Conservation (phyloP, 176 grass and related monocot species). For the Triticum urartu region DNA sequence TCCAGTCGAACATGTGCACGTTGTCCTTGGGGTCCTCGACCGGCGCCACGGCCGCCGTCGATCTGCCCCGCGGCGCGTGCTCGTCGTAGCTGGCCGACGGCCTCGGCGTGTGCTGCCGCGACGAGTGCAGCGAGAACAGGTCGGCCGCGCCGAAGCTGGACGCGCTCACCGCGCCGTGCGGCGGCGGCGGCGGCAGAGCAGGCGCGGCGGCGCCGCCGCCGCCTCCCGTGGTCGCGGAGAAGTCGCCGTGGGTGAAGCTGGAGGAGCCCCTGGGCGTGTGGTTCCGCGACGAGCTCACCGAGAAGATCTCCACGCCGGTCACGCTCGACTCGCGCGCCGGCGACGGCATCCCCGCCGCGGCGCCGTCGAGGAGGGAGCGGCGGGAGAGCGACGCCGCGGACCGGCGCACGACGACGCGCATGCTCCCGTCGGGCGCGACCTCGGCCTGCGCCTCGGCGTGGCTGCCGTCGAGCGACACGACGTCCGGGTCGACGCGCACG, state of each 20-base stretch:
- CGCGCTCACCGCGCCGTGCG: constrained; percentile 10
- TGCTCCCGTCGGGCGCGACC: constrained; percentile 29
- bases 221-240: constrained; percentile 30
- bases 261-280: constrained; percentile 71
- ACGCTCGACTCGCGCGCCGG: constrained; percentile 47
- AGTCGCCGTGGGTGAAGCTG: constrained; percentile 58
- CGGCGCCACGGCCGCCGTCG: constrained; percentile 30
- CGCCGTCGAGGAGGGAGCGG: background rate
- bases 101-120: constrained; percentile 48
- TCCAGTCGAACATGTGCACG: constrained; percentile 71
- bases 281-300: constrained; percentile 71
- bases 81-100: constrained; percentile 47
- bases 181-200: background rate
- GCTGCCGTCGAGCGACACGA: constrained; percentile 45
- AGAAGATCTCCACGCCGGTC: constrained; percentile 56
- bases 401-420: constrained; percentile 35
- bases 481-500: constrained; percentile 51
- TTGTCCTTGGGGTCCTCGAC: constrained; percentile 48
- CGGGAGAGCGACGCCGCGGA: constrained; percentile 18
- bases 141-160: constrained; percentile 79
- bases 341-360: background rate
- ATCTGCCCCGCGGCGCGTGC: constrained; percentile 2
- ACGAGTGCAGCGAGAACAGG: constrained; percentile 73
- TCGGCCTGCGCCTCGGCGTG: constrained; percentile 41
- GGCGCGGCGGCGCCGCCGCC: background rate